Evolutionary conservation across 371 early-diverging fungal genomes (phyloP).

Genomic region (Mortierella sp.): DNA sequence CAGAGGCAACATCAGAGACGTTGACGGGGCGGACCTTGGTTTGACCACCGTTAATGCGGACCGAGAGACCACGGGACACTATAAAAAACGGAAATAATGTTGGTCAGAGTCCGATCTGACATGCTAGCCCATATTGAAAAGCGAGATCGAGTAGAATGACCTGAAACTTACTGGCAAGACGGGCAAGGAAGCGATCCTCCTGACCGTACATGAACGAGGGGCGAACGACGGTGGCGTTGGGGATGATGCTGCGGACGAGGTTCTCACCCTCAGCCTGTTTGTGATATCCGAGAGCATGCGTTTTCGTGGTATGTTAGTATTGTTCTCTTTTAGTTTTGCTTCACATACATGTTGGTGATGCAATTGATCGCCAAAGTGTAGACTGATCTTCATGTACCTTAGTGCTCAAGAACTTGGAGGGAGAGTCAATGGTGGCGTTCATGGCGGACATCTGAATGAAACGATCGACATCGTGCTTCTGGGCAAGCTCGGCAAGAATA

Average conservation of each 20-base stretch:
- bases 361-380: neutral
- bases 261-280: constrained; percentile 89
- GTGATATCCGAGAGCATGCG: no score
- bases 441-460: constrained; percentile 94
- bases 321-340: neutral
- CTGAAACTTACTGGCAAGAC: constrained; percentile 81
- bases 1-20: constrained; percentile 92
- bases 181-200: constrained; percentile 95
- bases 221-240: constrained; percentile 95
- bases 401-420: constrained; percentile 84
- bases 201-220: constrained; percentile 92
- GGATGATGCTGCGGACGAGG: constrained; percentile 89
- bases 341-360: no score
- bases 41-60: constrained; percentile 80
- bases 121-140: neutral
- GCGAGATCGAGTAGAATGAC: neutral
- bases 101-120: neutral
- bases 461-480: constrained; percentile 88
- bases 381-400: constrained; percentile 74
- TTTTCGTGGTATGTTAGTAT: neutral
- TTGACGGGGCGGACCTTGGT: constrained; percentile 89
- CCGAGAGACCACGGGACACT: constrained; percentile 69
- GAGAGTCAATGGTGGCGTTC: constrained; percentile 84
- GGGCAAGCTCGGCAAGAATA: constrained; percentile 83
- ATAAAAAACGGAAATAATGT: neutral